Evolutionary conservation across 2,329 filamentous ascomycete genomes (phyloP).

Genomic region (Xylariaceae sp.): DNA sequence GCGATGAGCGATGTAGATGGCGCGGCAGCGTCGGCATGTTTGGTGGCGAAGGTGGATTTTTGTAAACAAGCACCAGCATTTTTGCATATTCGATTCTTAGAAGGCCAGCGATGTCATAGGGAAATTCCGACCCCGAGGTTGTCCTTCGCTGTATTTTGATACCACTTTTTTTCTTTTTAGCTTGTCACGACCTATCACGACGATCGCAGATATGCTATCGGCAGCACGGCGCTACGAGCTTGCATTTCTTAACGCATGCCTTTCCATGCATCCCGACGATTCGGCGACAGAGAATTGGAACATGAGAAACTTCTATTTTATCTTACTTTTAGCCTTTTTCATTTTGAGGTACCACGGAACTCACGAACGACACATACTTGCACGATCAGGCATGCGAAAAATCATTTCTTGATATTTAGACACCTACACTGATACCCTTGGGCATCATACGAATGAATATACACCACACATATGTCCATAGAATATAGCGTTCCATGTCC

Average conservation of each 20-base stretch:
- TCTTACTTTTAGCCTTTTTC: neutral
- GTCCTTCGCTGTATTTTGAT: conserved; percentile 23
- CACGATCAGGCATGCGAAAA: neutral
- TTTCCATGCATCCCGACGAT: conserved; percentile 21
- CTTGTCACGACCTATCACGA: conserved; percentile 29
- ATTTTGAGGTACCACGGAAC: neutral
- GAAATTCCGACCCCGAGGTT: conserved; percentile 5
- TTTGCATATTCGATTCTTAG: conserved; percentile 21
- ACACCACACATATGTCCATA: neutral
- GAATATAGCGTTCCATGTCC: neutral
- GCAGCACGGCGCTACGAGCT: conserved; percentile 21
- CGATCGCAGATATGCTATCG: conserved; percentile 17
- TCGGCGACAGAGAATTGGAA: conserved; percentile 19
- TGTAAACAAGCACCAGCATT: conserved; percentile 41
- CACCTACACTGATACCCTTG: neutral
- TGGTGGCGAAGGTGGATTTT: conserved; percentile 56
- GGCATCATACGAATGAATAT: neutral
- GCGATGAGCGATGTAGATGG: conserved; percentile 57
- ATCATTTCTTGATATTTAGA: neutral
- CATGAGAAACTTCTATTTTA: neutral
- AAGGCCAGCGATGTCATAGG: conserved; percentile 11
- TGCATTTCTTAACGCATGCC: conserved; percentile 24
- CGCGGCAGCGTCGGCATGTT: conserved; percentile 59
- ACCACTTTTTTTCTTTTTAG: conserved; percentile 27
- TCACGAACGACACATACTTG: neutral